Percentiles rank a stretch among this genome's conserved stretches.
phyloP scores from a whole-genome alignment of 2,329 filamentous ascomycete genomes.

The Aspergillus floridensis region DNA sequence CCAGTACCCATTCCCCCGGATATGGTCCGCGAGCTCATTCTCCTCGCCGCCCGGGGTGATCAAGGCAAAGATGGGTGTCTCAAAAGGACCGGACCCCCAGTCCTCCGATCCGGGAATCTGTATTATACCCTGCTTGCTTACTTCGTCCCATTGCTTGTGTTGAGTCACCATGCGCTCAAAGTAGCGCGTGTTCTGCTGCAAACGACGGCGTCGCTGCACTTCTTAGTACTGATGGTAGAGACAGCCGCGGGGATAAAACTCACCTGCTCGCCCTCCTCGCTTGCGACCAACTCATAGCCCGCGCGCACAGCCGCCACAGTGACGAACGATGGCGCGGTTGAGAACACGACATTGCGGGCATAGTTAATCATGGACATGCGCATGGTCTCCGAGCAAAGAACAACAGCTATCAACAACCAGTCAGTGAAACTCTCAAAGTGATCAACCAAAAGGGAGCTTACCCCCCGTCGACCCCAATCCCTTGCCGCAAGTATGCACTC shows the following conservation, averaged over 20 bases:
- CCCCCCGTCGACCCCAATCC: constrained; percentile 26
- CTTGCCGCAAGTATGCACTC: constrained; percentile 28
- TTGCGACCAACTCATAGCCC: background rate
- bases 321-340: constrained; percentile 7
- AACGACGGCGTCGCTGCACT: constrained; percentile 3
- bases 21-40: background rate
- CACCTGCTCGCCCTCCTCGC: constrained; percentile 7
- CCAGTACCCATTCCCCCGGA: background rate
- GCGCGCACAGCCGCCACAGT: constrained; percentile 8
- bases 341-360: constrained; percentile 6
- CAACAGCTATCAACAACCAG: background rate
- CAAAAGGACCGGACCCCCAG: background rate
- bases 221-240: background rate
- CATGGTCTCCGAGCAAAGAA: background rate
- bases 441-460: constrained; percentile 9
- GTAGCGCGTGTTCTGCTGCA: background rate
- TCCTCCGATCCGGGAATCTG: background rate
- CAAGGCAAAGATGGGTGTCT: constrained; percentile 6
- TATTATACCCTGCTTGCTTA: background rate
- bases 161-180: constrained; percentile 2
- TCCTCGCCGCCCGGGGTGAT: background rate
- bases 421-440: background rate
- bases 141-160: background rate
- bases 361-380: background rate
- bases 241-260: background rate